Percentiles rank a stretch among this genome's conserved stretches.
phyloP scores from a whole-genome alignment of 768 basidiomycete species.

The Rhodotorula sphaerocarpa region DNA sequence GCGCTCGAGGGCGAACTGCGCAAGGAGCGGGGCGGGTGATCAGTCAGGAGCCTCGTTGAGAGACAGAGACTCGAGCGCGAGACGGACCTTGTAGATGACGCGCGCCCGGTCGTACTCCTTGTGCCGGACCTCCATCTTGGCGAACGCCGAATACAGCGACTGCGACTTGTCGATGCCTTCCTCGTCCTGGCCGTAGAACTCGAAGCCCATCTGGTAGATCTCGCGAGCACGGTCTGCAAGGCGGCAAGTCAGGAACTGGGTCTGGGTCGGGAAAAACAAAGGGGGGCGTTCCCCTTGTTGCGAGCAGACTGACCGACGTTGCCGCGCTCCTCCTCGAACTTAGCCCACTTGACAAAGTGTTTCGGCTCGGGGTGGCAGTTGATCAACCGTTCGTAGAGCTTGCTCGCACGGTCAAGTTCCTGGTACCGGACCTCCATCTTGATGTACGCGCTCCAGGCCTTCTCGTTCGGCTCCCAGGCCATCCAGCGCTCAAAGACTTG shows the following conservation, averaged over 20 bases:
- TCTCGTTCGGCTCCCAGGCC: constrained; percentile 99
- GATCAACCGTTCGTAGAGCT: constrained; percentile 83
- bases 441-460: constrained; percentile 99
- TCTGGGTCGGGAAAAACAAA: not conserved
- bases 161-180: constrained; percentile 69
- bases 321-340: constrained; percentile 55
- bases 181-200: constrained; percentile 59
- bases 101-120: constrained; percentile 96
- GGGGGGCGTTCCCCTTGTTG: too few species aligned
- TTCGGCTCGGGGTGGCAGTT: constrained; percentile 56
- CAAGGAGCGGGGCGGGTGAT: not conserved
- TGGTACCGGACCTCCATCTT: constrained; percentile 91
- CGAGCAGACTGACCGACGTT: constrained; percentile 43
- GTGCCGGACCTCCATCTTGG: constrained; percentile 90
- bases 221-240: constrained; percentile 61
- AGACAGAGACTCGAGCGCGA: not conserved
- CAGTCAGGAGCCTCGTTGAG: too few species aligned
- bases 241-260: not conserved
- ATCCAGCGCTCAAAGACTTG: constrained; percentile 99
- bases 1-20: constrained; percentile 84
- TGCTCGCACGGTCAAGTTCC: constrained; percentile 82
- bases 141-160: constrained; percentile 83
- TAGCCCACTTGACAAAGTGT: constrained; percentile 61
- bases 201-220: constrained; percentile 81
- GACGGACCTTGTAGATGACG: constrained; percentile 90